Conservation (phyloP, 1,284 basidiomycete species). For the Amylostereum chailletii region DNA sequence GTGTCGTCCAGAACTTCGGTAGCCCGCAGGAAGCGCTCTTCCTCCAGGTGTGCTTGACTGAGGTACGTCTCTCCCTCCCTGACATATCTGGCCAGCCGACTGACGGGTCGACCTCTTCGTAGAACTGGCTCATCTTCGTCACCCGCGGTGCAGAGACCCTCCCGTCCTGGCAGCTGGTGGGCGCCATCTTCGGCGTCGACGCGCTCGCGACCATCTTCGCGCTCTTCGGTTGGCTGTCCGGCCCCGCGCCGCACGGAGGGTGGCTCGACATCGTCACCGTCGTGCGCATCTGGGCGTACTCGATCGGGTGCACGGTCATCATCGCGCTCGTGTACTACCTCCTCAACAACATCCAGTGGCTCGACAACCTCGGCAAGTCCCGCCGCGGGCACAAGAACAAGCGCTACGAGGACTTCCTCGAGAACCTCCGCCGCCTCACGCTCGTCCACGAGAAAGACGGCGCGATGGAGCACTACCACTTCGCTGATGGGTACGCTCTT, state of each 20-base stretch:
- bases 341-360: slow-evolving; percentile 19
- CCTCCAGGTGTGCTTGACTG: slow-evolving; percentile 47
- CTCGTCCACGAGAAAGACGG: slow-evolving; percentile 31
- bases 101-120: not conserved
- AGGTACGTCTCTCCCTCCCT: slow-evolving; percentile 13
- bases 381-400: slow-evolving; percentile 33
- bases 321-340: slow-evolving; percentile 29
- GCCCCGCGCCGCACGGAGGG: slow-evolving; percentile 27
- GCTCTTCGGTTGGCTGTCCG: slow-evolving; percentile 43
- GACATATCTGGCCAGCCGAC: no score
- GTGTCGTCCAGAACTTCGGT: slow-evolving; percentile 44
- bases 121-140: slow-evolving; percentile 40
- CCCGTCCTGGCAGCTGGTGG: slow-evolving; percentile 18
- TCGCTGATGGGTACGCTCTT: slow-evolving; percentile 8
- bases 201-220: slow-evolving; percentile 40
- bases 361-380: slow-evolving; percentile 33
- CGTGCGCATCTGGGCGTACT: slow-evolving; percentile 39
- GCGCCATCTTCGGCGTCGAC: slow-evolving; percentile 39
- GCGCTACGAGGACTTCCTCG: slow-evolving; percentile 37
- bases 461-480: no score
- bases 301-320: slow-evolving; percentile 38
- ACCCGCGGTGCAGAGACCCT: slow-evolving; percentile 20
- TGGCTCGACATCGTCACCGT: slow-evolving; percentile 38
- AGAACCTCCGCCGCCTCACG: slow-evolving; percentile 34
- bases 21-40: slow-evolving; percentile 40